Evolutionary conservation across 305 asterid species (phyloP).

Genomic region (Fraxinus dipetala): DNA sequence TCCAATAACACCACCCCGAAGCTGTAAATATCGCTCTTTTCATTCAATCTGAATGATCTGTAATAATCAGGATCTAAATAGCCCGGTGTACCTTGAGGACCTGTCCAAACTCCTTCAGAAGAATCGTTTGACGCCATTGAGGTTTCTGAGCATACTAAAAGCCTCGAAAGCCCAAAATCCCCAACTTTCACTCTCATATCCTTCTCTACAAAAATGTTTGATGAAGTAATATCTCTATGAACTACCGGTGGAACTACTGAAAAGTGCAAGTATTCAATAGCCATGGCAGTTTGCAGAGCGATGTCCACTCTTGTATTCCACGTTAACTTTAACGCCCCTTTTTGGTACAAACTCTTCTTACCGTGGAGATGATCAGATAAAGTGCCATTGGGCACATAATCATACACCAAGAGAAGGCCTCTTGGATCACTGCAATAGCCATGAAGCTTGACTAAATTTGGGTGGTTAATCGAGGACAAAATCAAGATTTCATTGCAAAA

Average conservation of each 20-base stretch:
- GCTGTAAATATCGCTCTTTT: conserved; percentile 88
- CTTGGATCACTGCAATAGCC: conserved; percentile 96
- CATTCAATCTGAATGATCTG: conserved; percentile 67
- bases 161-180: conserved; percentile 85
- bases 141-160: conserved; percentile 54
- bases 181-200: conserved; percentile 89
- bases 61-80: conserved; percentile 83
- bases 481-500: conserved; percentile 89
- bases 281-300: conserved; percentile 87
- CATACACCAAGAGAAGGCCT: conserved; percentile 77
- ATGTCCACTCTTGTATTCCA: conserved; percentile 77
- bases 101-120: conserved; percentile 86
- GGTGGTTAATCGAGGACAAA: conserved; percentile 69
- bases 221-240: conserved; percentile 79
- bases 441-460: conserved; percentile 83
- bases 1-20: conserved; percentile 83
- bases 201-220: conserved; percentile 74
- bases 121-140: conserved; percentile 39
- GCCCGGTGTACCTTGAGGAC: conserved; percentile 97
- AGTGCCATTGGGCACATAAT: conserved; percentile 84
- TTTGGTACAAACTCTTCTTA: conserved; percentile 34
- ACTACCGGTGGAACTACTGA: conserved; percentile 75
- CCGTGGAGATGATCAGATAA: conserved; percentile 88
- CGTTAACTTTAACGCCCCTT: conserved; percentile 52
- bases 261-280: conserved; percentile 74